Evolutionary conservation across 192 early-diverging fungal genomes (phyloP).

Genomic region (Backusella mclennaniae): DNA sequence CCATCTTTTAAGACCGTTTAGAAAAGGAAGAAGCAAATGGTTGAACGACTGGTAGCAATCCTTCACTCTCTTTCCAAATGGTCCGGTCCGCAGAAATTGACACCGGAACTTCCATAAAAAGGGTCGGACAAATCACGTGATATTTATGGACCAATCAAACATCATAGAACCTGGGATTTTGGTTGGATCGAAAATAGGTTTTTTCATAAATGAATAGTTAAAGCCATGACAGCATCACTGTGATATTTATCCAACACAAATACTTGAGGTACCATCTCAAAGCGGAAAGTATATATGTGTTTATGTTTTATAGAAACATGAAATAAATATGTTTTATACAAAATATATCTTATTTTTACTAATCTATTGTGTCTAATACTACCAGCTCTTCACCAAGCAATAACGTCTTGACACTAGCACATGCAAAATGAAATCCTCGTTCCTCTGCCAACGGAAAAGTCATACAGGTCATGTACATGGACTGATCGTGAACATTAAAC

Average conservation of each 20-base stretch:
- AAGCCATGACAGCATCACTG: too few relatives aligned
- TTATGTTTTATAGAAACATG: too few relatives aligned
- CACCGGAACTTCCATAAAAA: neutral
- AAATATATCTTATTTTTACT: too few relatives aligned
- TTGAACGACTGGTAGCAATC: neutral
- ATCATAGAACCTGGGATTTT: neutral
- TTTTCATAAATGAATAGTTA: too few relatives aligned
- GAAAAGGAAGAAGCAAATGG: slow-evolving; percentile 15
- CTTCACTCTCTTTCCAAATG: slow-evolving; percentile 1
- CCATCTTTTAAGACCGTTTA: slow-evolving; percentile 21
- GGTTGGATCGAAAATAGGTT: too few relatives aligned
- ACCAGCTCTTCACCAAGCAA: neutral
- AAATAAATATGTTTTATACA: too few relatives aligned
- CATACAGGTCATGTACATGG: neutral
- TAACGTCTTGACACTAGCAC: neutral
- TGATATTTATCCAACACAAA: too few relatives aligned
- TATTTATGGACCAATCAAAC: neutral
- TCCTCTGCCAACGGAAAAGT: neutral
- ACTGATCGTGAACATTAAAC: neutral
- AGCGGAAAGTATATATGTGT: too few relatives aligned
- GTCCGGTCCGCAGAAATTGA: neutral
- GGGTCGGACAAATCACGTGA: neutral
- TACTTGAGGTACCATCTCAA: too few relatives aligned
- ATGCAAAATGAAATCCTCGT: neutral
- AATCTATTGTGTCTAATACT: neutral